Percentiles rank a stretch among this genome's conserved stretches.
phyloP scores from a whole-genome alignment of 306 rosid species.

The Dryas octopetala region DNA sequence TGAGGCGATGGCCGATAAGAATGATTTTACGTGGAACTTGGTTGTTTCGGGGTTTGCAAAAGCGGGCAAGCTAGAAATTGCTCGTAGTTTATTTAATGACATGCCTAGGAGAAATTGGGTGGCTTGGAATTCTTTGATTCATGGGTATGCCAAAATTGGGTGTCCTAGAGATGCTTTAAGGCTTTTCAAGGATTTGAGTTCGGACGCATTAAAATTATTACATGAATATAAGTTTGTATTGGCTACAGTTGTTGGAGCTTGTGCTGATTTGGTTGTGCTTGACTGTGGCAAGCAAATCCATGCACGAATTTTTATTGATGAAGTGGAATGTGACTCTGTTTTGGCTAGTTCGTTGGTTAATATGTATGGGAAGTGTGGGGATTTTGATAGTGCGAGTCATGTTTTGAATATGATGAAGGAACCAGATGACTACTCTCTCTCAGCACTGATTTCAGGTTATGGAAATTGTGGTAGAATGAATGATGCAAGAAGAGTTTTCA shows the following conservation, averaged over 20 bases:
- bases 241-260: conserved; percentile 58
- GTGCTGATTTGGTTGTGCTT: conserved; percentile 57
- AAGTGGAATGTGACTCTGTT: conserved; percentile 53
- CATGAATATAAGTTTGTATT: conserved; percentile 45
- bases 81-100: conserved; percentile 48
- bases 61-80: conserved; percentile 46
- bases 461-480: conserved; percentile 61
- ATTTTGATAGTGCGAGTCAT: conserved; percentile 57
- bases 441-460: conserved; percentile 67
- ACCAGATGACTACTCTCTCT: conserved; percentile 71
- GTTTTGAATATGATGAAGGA: conserved; percentile 48
- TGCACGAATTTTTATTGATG: conserved; percentile 55
- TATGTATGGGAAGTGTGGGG: conserved; percentile 72
- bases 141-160: conserved; percentile 59
- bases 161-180: conserved; percentile 44
- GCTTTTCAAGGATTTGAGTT: conserved; percentile 61
- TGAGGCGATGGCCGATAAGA: conserved; percentile 53
- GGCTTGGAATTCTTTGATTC: conserved; percentile 71
- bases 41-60: conserved; percentile 57
- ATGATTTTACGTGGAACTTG: conserved; percentile 57
- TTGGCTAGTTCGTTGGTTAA: conserved; percentile 60
- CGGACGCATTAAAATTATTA: conserved; percentile 32
- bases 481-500: conserved; percentile 69
- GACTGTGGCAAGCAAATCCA: conserved; percentile 78
- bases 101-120: conserved; percentile 58